phyloP scores from a whole-genome alignment of 768 basidiomycete genomes.

The Piloderma croceum region DNA sequence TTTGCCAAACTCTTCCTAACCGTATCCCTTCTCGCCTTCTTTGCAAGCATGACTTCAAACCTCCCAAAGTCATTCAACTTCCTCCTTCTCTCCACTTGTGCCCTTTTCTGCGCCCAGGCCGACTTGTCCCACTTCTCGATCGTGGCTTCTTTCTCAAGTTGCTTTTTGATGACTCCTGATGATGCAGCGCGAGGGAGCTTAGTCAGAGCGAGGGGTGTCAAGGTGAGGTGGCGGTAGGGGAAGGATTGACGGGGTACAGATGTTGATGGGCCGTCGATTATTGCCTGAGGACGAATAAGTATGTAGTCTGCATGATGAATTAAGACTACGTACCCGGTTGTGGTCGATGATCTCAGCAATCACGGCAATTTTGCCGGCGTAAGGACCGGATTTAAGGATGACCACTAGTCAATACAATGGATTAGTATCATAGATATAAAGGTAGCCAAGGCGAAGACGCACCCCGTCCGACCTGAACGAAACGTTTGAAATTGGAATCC shows the following conservation, averaged over 20 bases:
- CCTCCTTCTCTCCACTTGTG: conserved; percentile 66
- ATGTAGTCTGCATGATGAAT: not conserved
- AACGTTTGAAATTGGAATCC: conserved; percentile 91
- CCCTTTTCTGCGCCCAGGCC: conserved; percentile 83
- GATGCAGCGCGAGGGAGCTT: conserved; percentile 86
- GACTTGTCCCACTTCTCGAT: conserved; percentile 87
- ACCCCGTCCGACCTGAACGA: conserved; percentile 98
- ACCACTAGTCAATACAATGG: conserved; percentile 52
- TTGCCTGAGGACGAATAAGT: conserved; percentile 52
- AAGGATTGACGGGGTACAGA: conserved; percentile 88
- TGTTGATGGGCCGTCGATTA: conserved; percentile 91
- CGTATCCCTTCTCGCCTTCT: conserved; percentile 79
- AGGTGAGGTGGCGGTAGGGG: conserved; percentile 87
- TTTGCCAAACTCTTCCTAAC: conserved; percentile 68
- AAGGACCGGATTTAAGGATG: conserved; percentile 87
- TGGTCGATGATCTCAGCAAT: conserved; percentile 99
- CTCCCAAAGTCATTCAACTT: conserved; percentile 86
- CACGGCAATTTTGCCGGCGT: conserved; percentile 84
- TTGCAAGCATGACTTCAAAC: conserved; percentile 81
- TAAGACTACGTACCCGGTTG: conserved; percentile 69
- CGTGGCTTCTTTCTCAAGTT: conserved; percentile 78
- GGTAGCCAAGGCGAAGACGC: conserved; percentile 15
- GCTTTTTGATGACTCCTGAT: conserved; percentile 75
- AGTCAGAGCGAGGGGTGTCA: conserved; percentile 79
- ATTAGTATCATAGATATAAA: conserved; percentile 3